phyloP scores from a whole-genome alignment of 148 eudicot genomes.

The Cornus suecica region DNA sequence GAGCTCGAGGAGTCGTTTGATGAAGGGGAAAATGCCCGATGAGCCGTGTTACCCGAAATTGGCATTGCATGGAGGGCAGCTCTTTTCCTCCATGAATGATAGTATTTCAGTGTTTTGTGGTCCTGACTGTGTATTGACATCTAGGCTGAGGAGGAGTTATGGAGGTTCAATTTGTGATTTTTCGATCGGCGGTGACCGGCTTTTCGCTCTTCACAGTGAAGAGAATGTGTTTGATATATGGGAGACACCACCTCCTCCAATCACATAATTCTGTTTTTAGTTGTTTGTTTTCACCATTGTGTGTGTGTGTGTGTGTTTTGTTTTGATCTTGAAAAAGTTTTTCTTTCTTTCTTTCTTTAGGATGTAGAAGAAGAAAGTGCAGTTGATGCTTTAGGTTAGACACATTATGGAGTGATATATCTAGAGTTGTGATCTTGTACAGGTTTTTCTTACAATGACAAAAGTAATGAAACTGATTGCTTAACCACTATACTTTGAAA shows the following conservation, averaged over 20 bases:
- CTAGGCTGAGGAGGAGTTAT: constrained; percentile 54
- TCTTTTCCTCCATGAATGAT: constrained; percentile 82
- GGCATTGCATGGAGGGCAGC: constrained; percentile 64
- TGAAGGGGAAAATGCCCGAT: constrained; percentile 63
- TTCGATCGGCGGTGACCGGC: constrained; percentile 80
- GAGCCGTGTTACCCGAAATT: constrained; percentile 89
- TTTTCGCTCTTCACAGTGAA: constrained; percentile 84
- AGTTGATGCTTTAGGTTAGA: constrained; percentile 12
- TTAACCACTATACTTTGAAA: not conserved
- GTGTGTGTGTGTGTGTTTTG: not conserved
- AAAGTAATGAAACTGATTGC: constrained; percentile 19
- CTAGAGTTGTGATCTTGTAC: constrained; percentile 11
- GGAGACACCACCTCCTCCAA: constrained; percentile 69
- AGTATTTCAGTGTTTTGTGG: constrained; percentile 78
- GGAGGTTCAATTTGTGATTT: constrained; percentile 93
- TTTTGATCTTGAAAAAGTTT: not conserved
- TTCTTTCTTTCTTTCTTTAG: constrained; percentile 2
- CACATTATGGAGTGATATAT: not conserved
- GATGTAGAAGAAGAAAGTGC: constrained; percentile 7
- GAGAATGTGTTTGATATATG: constrained; percentile 89
- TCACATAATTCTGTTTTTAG: constrained; percentile 15
- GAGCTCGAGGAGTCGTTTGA: constrained; percentile 70
- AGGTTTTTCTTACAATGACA: constrained; percentile 10
- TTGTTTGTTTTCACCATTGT: not conserved
- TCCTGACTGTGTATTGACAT: constrained; percentile 83